Evolutionary conservation across 2,329 filamentous ascomycete genomes (phyloP).

Genomic region (Colletotrichum simmondsii): DNA sequence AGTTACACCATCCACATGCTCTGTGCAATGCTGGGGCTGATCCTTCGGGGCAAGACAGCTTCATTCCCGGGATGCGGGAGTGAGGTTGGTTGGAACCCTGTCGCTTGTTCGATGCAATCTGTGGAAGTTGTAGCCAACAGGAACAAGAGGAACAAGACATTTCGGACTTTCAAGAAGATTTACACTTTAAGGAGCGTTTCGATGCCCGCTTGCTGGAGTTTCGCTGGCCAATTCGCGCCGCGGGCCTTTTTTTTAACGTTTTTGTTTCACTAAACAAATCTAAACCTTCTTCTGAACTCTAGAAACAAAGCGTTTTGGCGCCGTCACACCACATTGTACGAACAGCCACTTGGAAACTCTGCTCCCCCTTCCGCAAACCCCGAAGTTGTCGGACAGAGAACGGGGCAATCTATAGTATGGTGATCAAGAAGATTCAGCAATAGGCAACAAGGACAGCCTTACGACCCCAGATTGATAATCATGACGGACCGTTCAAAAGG

Average conservation of each 20-base stretch:
- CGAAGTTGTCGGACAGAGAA: too few relatives aligned
- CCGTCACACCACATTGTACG: not conserved
- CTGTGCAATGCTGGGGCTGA: not conserved
- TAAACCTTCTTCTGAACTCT: not conserved
- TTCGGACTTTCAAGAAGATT: not conserved
- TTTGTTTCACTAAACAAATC: constrained; percentile 13
- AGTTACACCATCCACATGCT: not conserved
- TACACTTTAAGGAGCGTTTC: constrained; percentile 1
- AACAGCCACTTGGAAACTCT: not conserved
- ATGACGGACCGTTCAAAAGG: not conserved
- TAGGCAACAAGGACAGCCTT: not conserved
- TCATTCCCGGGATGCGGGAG: not conserved
- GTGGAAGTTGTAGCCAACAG: not conserved
- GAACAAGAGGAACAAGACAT: not conserved
- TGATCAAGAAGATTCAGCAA: not conserved
- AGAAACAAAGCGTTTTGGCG: not conserved
- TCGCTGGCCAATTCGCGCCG: not conserved
- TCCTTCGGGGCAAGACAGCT: not conserved
- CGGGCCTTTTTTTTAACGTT: not conserved
- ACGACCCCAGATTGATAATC: not conserved
- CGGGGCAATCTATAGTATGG: not conserved
- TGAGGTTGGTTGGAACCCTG: not conserved
- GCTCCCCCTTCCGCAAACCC: not conserved
- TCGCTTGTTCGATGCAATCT: not conserved
- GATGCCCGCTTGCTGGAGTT: not conserved